phyloP scores from a whole-genome alignment of 345 rosid genomes.

The Eucalyptus leucophloia region DNA sequence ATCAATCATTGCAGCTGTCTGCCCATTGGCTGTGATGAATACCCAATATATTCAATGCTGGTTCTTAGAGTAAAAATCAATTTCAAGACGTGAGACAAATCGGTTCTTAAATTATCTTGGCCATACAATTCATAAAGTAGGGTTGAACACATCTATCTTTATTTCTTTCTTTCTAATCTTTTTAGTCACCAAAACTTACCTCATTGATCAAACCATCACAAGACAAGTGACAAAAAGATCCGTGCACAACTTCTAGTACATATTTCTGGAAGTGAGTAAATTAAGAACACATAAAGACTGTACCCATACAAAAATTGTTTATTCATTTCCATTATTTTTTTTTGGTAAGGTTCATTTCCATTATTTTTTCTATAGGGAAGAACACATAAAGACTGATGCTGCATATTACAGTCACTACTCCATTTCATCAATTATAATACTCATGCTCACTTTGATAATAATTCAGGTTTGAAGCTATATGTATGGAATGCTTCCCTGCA shows the following conservation, averaged over 20 bases:
- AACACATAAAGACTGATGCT: not conserved
- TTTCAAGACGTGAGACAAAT: not conserved
- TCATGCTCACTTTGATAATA: not conserved
- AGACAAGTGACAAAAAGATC: not conserved
- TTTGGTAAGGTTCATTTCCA: too few relatives aligned
- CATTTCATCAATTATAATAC: not conserved
- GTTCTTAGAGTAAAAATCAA: not conserved
- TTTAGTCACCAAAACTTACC: not conserved
- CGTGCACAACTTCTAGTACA: not conserved
- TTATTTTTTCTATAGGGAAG: not conserved
- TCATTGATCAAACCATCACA: not conserved
- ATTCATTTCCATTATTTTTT: not conserved
- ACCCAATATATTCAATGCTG: not conserved
- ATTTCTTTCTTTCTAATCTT: not conserved
- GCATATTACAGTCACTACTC: not conserved
- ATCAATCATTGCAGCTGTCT: constrained; percentile 43
- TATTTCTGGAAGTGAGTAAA: not conserved
- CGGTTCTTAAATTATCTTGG: not conserved
- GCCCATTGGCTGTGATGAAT: constrained; percentile 22
- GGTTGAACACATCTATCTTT: not conserved
- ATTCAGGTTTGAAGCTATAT: not conserved
- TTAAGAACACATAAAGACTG: too few relatives aligned
- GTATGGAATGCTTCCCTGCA: not conserved
- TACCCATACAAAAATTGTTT: not conserved
- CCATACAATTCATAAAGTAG: not conserved